Conservation (phyloP, 2,329 filamentous ascomycete species). For the Albophoma yamanashiensis region DNA sequence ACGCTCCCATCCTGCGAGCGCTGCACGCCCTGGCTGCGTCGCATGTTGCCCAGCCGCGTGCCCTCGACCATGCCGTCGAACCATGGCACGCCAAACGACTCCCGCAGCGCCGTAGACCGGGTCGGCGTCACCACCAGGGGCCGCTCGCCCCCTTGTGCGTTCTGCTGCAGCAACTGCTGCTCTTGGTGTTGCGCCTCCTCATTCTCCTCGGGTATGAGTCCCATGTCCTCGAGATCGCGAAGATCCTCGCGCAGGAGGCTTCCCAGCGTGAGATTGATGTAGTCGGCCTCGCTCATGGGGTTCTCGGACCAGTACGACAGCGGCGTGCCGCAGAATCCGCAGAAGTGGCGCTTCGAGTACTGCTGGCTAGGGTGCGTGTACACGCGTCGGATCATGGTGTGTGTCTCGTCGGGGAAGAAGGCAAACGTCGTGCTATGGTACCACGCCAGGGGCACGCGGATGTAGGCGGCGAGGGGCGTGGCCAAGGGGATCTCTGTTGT, state of each 20-base stretch:
- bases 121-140: conserved; percentile 7
- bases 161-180: not conserved
- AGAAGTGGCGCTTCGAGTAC: conserved; percentile 65
- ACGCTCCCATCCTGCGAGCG: conserved; percentile 51
- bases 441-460: conserved; percentile 73
- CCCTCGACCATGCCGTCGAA: conserved; percentile 74
- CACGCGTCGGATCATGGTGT: conserved; percentile 51
- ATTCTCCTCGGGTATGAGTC: conserved; percentile 48
- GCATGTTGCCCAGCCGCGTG: conserved; percentile 59
- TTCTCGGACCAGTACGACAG: conserved; percentile 75
- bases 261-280: conserved; percentile 72
- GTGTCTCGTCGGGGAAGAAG: conserved; percentile 69
- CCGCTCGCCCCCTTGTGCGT: conserved; percentile 5
- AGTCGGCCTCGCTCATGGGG: conserved; percentile 60
- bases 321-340: conserved; percentile 83
- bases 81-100: conserved; percentile 71
- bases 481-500: conserved; percentile 52
- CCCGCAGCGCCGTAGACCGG: conserved; percentile 23
- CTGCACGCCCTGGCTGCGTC: conserved; percentile 45
- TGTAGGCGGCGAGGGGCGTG: conserved; percentile 66
- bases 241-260: conserved; percentile 64
- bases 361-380: conserved; percentile 51
- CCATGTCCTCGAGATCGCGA: conserved; percentile 60
- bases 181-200: conserved; percentile 14
- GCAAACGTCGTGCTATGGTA: conserved; percentile 67